Evolutionary conservation across 2,329 filamentous ascomycete species (phyloP).

Genomic region (Aspergillus arachidicola): DNA sequence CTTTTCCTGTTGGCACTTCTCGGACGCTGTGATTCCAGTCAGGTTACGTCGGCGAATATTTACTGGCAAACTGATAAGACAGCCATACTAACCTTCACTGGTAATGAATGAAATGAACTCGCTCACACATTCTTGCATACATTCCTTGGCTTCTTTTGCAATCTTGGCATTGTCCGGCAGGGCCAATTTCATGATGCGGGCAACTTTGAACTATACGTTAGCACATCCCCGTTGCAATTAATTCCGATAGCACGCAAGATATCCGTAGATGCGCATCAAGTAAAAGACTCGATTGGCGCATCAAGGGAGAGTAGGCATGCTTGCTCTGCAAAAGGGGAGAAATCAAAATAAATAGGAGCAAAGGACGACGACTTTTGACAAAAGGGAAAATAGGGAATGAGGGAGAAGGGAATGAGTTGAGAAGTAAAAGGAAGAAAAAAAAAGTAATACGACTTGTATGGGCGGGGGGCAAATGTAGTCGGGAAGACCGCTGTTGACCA

Average conservation of each 20-base stretch:
- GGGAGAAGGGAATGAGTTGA: not conserved
- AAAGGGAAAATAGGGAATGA: not conserved
- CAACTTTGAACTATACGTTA: slow-evolving; percentile 78
- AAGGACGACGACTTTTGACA: not conserved
- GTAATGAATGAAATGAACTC: slow-evolving; percentile 99
- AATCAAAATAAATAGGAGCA: not conserved
- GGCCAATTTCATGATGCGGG: slow-evolving; percentile 98
- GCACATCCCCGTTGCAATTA: slow-evolving; percentile 11
- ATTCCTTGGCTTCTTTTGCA: slow-evolving; percentile 98
- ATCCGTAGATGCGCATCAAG: not conserved
- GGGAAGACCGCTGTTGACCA: slow-evolving; percentile 32
- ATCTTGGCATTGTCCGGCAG: slow-evolving; percentile 98
- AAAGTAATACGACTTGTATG: slow-evolving; percentile 17
- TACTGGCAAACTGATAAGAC: not conserved
- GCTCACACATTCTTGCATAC: slow-evolving; percentile 99
- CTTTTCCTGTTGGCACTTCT: slow-evolving; percentile 99
- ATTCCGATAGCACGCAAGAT: not conserved
- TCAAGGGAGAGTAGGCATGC: not conserved
- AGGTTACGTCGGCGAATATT: slow-evolving; percentile 2
- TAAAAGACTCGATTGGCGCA: not conserved
- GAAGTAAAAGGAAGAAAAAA: slow-evolving; percentile 14
- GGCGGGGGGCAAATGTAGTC: slow-evolving; percentile 33
- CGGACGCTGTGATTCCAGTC: slow-evolving; percentile 66
- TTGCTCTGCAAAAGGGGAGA: not conserved
- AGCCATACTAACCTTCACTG: slow-evolving; percentile 76